Base-by-base conservation (phyloP, 1,284 basidiomycete genomes). In the Boletus putidus region DNA sequence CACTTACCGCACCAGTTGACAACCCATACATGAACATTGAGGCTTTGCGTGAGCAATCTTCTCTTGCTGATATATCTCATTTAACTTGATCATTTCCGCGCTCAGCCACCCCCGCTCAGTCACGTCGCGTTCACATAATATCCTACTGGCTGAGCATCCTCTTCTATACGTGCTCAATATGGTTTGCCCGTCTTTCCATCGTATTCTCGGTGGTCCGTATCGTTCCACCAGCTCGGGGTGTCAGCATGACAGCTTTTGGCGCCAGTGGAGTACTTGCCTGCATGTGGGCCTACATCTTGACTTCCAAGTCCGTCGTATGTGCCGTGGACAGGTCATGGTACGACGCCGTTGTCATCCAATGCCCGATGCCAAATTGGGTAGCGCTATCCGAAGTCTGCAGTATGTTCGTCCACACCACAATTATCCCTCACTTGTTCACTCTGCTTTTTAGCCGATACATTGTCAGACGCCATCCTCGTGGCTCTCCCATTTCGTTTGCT, bases 151-250 rank as follows among this genome's bases (percentile, higher is more conserved):
- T 71, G 10, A 14, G 10, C 33, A n/a, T 70, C 20, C 25, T 69
- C 20, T 59, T 50, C 12, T 70, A 60, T 43, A 73, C 71, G 27
- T 70, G 64, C 42, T 31, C 57, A 0, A 59, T 72, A 60, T 72
- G 70, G 73, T 71, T 59, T 37, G 57, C 73, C 27, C 73, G 73
- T 27, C 36, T 73, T 25, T 74, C 73, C n/a, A 71, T 72, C 45
- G 45, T 62, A 10, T 60, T 59, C 44, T 74, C 73, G 23, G 49
- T 72, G 46, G 29, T 65, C 33, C 73, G 70, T 3, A 49, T 72
- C 27, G 62, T 71, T 42, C 71, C 72, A 16, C 61, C 63, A 2
- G 37, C 56, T 37, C 61, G 51, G n/a, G 31, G 43, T 35, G 55
- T 57, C 42, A 29, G 21, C 11, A 35, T 51, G 21, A n/a, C 39